Evolutionary conservation across 2,329 filamentous ascomycete genomes (phyloP), one percentile per base, ranked within the genome.

Genomic region (Cercospora sojina): DNA sequence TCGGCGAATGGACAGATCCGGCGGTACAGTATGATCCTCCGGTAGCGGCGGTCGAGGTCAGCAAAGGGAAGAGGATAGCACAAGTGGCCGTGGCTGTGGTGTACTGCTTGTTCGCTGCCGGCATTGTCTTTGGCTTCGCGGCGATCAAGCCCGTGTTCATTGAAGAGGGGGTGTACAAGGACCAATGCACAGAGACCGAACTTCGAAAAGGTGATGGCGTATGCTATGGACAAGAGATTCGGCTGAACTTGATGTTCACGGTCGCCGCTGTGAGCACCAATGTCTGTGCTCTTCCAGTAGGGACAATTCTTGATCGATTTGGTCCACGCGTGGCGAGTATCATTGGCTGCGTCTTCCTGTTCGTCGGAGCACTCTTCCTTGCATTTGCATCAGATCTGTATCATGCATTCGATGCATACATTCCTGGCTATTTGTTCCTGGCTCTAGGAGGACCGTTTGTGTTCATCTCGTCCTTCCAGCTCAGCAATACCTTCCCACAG

Each of bases 161-260:
- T 67, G 79, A 83, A 12, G 89, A 93, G 76, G 88, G 88, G 2
- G 89, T 91, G 9, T 94, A 93, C 77, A 82, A 82, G 47, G 83
- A 91, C 59, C 79, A 83, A 35, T 95, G 91, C 74, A 85, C 83
- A 6, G 68, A 80, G 62, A 77, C 84, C 57, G 83, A 86, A 74
- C 65, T 86, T 20, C 78, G 83, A 1, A 75, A 82, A 4, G 81
- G 80, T 3, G 79, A 83, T 1, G 79, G 81, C 64, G 81, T 86
- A 18, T 89, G 87, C 74, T 86, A 84, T 67, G 81, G 83, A 67
- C 87, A 89, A 73, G 85, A 86, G 71, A 76, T 87, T 63, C 77
- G 83, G 66, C 84, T 97, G 64, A 97, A 97, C 77, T 82, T 97
- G 71, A 96, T 96, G 91, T 97, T 97, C 82, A 96, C 92, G 5